These are phyloP conservation scores for Rubroboletus satanas DNA, from an alignment of 768 basidiomycete species.

Conservation along the genomic window DNA sequence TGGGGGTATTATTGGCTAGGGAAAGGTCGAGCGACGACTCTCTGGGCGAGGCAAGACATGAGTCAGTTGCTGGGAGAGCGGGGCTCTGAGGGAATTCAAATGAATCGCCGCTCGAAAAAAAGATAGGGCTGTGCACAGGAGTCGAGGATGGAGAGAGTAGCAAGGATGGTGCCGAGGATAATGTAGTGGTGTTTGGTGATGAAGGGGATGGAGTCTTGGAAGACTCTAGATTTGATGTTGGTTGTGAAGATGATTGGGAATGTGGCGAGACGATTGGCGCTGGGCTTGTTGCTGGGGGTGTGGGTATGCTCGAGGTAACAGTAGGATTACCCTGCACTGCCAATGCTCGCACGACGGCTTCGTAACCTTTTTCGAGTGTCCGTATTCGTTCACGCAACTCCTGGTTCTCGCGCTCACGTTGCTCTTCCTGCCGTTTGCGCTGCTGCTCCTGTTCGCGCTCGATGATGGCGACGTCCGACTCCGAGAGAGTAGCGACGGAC, in stretches of 20 bases:
- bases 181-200: conserved; percentile 21
- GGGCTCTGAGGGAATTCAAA: conserved; percentile 38
- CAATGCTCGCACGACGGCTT: conserved; percentile 73
- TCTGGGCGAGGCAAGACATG: conserved; percentile 23
- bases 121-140: conserved; percentile 31
- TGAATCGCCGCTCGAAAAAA: conserved; percentile 25
- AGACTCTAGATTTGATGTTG: conserved; percentile 22
- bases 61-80: conserved; percentile 32
- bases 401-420: conserved; percentile 62
- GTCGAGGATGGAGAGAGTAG: conserved; percentile 42
- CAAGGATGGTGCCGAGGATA: conserved; percentile 34
- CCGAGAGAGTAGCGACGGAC: conserved; percentile 10
- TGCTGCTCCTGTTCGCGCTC: conserved; percentile 29
- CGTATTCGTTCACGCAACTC: conserved; percentile 73
- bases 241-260: conserved; percentile 18
- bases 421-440: conserved; percentile 36
- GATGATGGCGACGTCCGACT: conserved; percentile 23
- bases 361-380: conserved; percentile 78
- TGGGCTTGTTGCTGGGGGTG: conserved; percentile 13
- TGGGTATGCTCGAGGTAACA: conserved; percentile 11
- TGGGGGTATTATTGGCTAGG: conserved; percentile 49
- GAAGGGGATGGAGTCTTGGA: conserved; percentile 24
- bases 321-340: conserved; percentile 49
- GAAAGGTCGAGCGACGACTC: conserved; percentile 31
- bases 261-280: conserved; percentile 13